Evolutionary conservation across 83 land plant genomes (phyloP), one percentile per base, ranked within the genome.

Genomic region (Diphasiastrum complanatum): DNA sequence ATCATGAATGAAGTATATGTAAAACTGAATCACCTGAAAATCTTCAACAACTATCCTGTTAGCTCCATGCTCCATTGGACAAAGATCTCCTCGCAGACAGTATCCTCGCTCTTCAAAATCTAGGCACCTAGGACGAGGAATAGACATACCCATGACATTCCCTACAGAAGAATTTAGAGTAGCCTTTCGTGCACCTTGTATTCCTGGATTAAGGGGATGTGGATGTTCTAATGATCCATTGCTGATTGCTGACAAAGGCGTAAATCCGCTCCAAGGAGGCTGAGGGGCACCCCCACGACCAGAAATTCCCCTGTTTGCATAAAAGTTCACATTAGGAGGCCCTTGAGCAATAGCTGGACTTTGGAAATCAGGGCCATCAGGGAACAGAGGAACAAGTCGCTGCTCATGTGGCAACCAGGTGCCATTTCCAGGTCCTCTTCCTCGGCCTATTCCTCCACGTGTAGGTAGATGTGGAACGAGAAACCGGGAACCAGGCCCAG

Each of bases 51-150:
- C 99, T 47, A 93, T 93, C 18, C 97, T 81, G 70, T 93, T 89
- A 32, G 88, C 75, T 54, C 99, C 99, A 81, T 93, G 99, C 63
- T 93, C 99, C 99, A 93, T 89, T 33, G 99, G 96, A 66, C 99
- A 93, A 75, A 89, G 77, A 54, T 93, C 99, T 10, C 99, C 99
- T 62, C 96, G 75, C 5, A 93, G 72, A 66, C 99, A 93, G 79
- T 75, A 93, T 36, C 99, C 99, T 48, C 86, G 81, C 66, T 93
- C 99, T 72, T 93, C 99, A 75, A 93, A 93, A 62, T 93, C 99
- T 63, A 85, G 74, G 60, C 99, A 93, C 37, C 86, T 74, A 46
- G 82, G 91, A 22, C 86, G 85, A n/a, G 22, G 22, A 16, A 50
- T 50, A 3, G 79, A 69, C 56, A 87, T 63, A 43, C 80, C 79